Base-by-base conservation (phyloP, 2,329 filamentous ascomycete species). In the Stagonosporopsis tanaceti region DNA sequence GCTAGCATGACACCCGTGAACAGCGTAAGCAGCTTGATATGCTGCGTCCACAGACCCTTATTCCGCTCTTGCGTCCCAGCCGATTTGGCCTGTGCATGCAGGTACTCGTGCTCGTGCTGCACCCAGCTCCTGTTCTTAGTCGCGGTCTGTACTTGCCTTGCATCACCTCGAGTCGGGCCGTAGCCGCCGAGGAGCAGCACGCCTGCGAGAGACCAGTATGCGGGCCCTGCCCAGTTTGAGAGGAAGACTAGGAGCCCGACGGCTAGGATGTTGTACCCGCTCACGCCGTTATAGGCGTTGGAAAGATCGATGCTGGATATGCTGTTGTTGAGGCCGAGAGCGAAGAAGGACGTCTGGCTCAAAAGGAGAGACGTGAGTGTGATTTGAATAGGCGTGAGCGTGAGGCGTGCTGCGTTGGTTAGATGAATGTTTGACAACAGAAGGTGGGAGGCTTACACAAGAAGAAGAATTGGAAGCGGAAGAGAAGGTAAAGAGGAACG, bases 271-370 rank as follows among this genome's bases (percentile, higher is more conserved):
- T 91, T 93, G 80, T 96, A 99, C 53, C 84, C 86, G 47, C 84
- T 85, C 35, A 99, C 84, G 61, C 95, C 95, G 69, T 99, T 99
- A 79, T 99, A 99, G 0, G 93, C 93, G 72, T 89, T 96, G 6
- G 92, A 96, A 20, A 99, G 84, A 71, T 98, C 93, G 67, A 99
- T 87, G n/a, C 91, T 94, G 12, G 93, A 96, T 65, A 99, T 97
- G 38, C 95, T 90, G 75, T 99, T 99, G 44, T 91, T 92, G 72
- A 93, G 93, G 24, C 93, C 95, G 61, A 92, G 87, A 28, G 92
- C 89, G 74, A 98, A 99, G 82, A 97, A 99, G 48, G 89, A 88
- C 34, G 87, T 82, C 77, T 93, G 89, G 65, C 96, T 89, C 38
- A 96, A 81, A 32, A 98, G 85, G 32, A 97, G 80, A 8, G 86